Base-by-base conservation (phyloP, 768 basidiomycete species). In the Boletales sp. region DNA sequence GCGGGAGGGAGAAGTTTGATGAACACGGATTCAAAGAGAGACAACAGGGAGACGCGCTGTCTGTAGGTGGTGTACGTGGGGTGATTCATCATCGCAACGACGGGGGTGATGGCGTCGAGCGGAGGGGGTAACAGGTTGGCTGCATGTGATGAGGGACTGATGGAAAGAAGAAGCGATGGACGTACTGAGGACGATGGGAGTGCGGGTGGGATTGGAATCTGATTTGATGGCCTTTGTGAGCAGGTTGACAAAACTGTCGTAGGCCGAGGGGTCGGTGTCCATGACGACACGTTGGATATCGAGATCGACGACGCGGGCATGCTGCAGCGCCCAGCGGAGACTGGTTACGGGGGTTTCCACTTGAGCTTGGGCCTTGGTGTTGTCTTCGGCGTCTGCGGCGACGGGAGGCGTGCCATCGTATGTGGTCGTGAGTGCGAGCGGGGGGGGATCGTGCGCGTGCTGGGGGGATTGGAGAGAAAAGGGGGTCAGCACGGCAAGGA, bases 101-200 rank as follows among this genome's bases (percentile, higher is more conserved):
- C 84, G 1, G 89, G 86, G 39, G 86, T 64, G 45, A 78, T 70
- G 34, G 88, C 74, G 56, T 83, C 82, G 56, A 87, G 80, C 1
- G 90, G 86, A 34, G 90, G 90, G 39, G 89, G 90, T 10, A 93
- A 75, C 37, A 89, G 68, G 63, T 89, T 90, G 45, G 85, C 90
- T 93, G 62, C 42, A 58, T 15, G 35, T 5, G 37, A 31, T 38
- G 40, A 4, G 37, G 59, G 32, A 63, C 41, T 17, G 14, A 12
- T 19, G 10, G 15, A 9, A 13, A 27, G 24, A 37, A 15, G 17
- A 52, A 37, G 43, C 34, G 18, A 4, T 19, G 4, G 19, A 50
- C 59, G 56, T 62, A 89, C 90, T 83, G 37, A 92, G 70, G 48
- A 90, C 74, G 65, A 90, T 81, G 30, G 83, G 76, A 5, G 79